Conservation (phyloP, 2,329 filamentous ascomycete species). For the Fusarium napiforme region DNA sequence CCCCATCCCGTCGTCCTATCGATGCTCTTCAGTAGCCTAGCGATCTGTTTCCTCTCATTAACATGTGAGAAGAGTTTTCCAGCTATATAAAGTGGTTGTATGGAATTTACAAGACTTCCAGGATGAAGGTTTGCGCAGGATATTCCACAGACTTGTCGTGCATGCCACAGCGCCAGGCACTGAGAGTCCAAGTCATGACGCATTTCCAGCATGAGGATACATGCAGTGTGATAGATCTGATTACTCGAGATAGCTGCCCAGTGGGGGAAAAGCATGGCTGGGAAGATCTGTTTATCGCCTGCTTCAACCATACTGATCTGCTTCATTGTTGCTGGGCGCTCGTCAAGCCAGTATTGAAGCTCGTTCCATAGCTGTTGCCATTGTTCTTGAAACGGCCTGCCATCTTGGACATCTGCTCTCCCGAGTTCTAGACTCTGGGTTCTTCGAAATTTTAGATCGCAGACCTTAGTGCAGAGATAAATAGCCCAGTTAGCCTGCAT, state of each 20-base stretch:
- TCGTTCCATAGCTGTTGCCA: constrained; percentile 60
- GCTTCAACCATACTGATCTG: constrained; percentile 37
- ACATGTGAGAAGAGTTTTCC: constrained; percentile 60
- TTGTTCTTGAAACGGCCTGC: constrained; percentile 50
- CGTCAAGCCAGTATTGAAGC: constrained; percentile 57
- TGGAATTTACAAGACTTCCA: constrained; percentile 63
- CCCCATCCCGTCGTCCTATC: constrained; percentile 62
- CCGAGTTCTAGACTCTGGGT: constrained; percentile 53
- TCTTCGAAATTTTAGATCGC: constrained; percentile 54
- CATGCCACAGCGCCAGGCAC: constrained; percentile 54
- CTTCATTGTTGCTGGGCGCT: constrained; percentile 53
- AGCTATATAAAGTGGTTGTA: constrained; percentile 63
- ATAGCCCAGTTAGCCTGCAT: constrained; percentile 67
- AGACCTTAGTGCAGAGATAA: constrained; percentile 62
- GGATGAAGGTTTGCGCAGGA: constrained; percentile 61
- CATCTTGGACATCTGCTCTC: constrained; percentile 50
- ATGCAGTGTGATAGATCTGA: constrained; percentile 63
- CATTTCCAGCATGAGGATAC: constrained; percentile 59
- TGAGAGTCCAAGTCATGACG: constrained; percentile 47
- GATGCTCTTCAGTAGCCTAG: constrained; percentile 55
- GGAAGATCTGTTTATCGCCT: constrained; percentile 52
- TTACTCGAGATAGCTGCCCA: constrained; percentile 64
- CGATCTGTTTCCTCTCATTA: constrained; percentile 49
- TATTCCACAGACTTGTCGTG: constrained; percentile 62
- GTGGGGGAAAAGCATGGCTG: constrained; percentile 59